Conservation (phyloP, 2,329 filamentous ascomycete genomes). For the Talaromyces islandicus region DNA sequence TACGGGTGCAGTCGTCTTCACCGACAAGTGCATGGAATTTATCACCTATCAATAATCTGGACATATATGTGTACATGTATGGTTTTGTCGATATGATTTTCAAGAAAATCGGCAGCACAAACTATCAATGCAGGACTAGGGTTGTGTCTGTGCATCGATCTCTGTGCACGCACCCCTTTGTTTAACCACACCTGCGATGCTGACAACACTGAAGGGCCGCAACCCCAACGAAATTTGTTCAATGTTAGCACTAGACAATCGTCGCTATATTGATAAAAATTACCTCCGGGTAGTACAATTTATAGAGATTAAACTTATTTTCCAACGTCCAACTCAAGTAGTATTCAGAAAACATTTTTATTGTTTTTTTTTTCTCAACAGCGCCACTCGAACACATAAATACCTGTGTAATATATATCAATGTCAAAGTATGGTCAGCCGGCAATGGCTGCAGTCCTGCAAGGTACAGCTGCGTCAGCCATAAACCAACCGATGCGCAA, state of each 20-base stretch:
- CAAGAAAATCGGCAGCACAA: neutral
- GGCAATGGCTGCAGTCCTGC: neutral
- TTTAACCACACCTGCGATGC: neutral
- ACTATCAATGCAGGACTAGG: neutral
- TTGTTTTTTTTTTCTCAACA: too few species aligned
- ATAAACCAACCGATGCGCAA: neutral
- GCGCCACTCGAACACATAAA: too few species aligned
- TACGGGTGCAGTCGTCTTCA: neutral
- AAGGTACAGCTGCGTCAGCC: neutral
- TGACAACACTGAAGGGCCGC: neutral
- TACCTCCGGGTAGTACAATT: neutral
- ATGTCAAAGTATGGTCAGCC: neutral
- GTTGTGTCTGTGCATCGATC: neutral
- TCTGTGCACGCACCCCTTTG: neutral
- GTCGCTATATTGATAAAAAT: neutral
- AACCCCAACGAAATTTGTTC: neutral
- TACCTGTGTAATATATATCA: too few species aligned
- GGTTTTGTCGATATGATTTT: neutral
- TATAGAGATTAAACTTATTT: neutral
- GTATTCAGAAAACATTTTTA: too few species aligned
- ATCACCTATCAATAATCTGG: neutral
- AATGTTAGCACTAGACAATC: neutral
- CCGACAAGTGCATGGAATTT: neutral
- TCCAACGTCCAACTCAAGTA: too few species aligned
- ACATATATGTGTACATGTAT: too few species aligned